These are phyloP conservation scores for Cutaneotrichosporon sp. DNA, from an alignment of 1,284 basidiomycete species.

Conservation along the genomic window DNA sequence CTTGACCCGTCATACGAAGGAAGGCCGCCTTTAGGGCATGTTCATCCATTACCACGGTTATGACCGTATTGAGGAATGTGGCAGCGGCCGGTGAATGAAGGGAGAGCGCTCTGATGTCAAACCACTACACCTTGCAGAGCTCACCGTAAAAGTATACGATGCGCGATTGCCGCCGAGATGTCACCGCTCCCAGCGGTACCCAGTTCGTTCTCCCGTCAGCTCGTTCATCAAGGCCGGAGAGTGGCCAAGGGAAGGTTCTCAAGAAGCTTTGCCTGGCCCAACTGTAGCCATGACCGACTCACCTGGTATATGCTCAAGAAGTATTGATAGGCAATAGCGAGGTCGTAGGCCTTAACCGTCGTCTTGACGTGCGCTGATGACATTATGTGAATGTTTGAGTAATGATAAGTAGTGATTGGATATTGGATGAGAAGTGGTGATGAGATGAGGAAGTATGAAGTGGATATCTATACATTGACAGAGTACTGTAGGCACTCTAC, in stretches of 20 bases:
- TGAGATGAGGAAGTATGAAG: neutral
- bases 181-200: neutral
- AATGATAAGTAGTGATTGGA: neutral
- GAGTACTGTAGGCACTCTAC: neutral
- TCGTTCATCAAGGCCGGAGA: neutral
- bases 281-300: neutral
- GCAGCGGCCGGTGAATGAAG: too few species aligned
- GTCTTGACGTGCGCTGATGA: neutral
- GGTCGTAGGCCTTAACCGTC: neutral
- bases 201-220: neutral
- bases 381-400: neutral
- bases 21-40: too few species aligned
- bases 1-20: too few species aligned
- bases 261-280: neutral
- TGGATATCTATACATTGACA: neutral
- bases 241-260: neutral
- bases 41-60: too few species aligned
- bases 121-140: neutral
- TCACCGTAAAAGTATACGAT: neutral
- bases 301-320: slow-evolving; percentile 5
- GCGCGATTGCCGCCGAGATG: neutral
- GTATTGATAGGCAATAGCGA: slow-evolving; percentile 4
- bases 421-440: neutral
- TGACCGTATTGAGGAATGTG: too few species aligned
- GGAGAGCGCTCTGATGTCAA: too few species aligned